Percentiles rank a stretch among this genome's conserved stretches.
Evolutionary conservation across 495 filamentous ascomycete genomes (phyloP).

Genomic region (Trichoderma asperelloides): DNA sequence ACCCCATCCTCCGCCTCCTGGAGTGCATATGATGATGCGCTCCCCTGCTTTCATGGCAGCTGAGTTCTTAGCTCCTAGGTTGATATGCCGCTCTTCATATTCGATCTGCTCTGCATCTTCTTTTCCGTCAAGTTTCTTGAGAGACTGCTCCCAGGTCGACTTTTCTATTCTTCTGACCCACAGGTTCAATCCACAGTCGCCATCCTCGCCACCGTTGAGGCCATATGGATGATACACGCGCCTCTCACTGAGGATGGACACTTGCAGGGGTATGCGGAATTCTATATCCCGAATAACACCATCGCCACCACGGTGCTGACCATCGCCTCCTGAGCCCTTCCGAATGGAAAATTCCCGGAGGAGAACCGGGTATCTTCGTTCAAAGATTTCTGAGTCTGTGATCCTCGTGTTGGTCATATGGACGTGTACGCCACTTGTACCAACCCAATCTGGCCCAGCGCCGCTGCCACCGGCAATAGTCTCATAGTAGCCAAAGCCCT

Average conservation of each 20-base stretch:
- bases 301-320: constrained; percentile 74
- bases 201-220: constrained; percentile 77
- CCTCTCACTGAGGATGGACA: constrained; percentile 80
- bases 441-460: constrained; percentile 79
- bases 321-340: constrained; percentile 57
- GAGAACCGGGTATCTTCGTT: constrained; percentile 83
- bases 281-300: constrained; percentile 93
- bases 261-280: constrained; percentile 81
- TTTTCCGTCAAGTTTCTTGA: constrained; percentile 22
- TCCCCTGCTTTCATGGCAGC: constrained; percentile 80
- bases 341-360: constrained; percentile 76
- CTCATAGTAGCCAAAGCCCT: constrained; percentile 95
- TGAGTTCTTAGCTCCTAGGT: constrained; percentile 89
- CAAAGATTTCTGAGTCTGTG: constrained; percentile 93
- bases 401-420: constrained; percentile 99
- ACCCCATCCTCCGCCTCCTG: constrained; percentile 70
- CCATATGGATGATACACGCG: constrained; percentile 86
- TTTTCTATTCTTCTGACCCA: constrained; percentile 67
- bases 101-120: constrained; percentile 28
- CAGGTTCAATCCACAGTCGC: constrained; percentile 68
- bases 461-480: constrained; percentile 91
- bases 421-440: constrained; percentile 81
- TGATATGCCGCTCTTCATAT: constrained; percentile 61
- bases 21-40: constrained; percentile 66
- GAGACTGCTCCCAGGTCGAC: constrained; percentile 34